Conservation (phyloP, 1,284 basidiomycete genomes). For the Malassezia psittaci region DNA sequence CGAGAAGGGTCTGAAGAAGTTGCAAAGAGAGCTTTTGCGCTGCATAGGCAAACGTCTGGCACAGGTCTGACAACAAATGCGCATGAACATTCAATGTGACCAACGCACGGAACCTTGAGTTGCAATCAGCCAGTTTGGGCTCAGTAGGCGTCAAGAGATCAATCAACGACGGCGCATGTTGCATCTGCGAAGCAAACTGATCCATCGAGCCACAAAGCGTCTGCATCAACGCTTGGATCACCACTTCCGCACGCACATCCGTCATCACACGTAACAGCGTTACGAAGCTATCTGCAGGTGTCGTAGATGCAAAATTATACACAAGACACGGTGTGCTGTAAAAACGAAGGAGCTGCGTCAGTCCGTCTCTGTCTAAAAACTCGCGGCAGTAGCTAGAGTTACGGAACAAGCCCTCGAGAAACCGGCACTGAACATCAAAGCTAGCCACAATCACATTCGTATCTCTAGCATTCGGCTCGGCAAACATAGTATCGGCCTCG, state of each 20-base stretch:
- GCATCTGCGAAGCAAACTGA: neutral
- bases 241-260: constrained; percentile 69
- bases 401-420: constrained; percentile 82
- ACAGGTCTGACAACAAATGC: constrained; percentile 76
- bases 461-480: constrained; percentile 28
- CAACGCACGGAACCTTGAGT: constrained; percentile 63
- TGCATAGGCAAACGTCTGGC: constrained; percentile 64
- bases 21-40: constrained; percentile 67
- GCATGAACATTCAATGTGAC: constrained; percentile 67
- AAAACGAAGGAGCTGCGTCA: constrained; percentile 65
- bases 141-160: constrained; percentile 17
- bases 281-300: constrained; percentile 71
- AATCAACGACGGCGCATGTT: neutral
- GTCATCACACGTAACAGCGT: constrained; percentile 78
- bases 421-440: constrained; percentile 41
- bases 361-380: constrained; percentile 70
- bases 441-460: constrained; percentile 29
- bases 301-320: constrained; percentile 73
- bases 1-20: constrained; percentile 65
- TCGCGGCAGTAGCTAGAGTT: constrained; percentile 75
- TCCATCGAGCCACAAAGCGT: constrained; percentile 59
- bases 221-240: constrained; percentile 62
- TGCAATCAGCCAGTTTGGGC: constrained; percentile 50
- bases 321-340: constrained; percentile 77
- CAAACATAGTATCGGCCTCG: constrained; percentile 21